A percentile compares a stretch with the other conserved stretches of the same genome.
Evolutionary conservation across 176 grass and related monocot species (phyloP).

Genomic region (Otatea glauca): DNA sequence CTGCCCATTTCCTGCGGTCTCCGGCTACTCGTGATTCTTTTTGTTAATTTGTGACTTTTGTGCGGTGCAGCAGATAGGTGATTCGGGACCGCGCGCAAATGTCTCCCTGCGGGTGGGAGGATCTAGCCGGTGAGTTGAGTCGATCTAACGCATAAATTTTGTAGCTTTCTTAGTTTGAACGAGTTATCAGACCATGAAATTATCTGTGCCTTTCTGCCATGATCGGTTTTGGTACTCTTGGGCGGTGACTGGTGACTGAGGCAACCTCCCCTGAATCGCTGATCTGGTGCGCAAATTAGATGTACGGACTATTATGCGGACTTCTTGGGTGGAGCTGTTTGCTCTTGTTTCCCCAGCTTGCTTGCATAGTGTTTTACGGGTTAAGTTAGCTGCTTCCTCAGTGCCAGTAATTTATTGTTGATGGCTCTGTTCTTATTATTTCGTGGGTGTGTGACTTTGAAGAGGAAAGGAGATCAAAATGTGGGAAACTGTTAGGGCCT

Average conservation of each 20-base stretch:
- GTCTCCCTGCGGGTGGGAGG: constrained; percentile 38
- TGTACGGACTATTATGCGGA: background rate
- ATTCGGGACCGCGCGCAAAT: constrained; percentile 7
- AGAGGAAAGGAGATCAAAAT: background rate
- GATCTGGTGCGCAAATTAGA: constrained; percentile 13
- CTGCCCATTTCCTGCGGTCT: background rate
- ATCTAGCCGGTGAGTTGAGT: constrained; percentile 51
- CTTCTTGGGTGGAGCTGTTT: background rate
- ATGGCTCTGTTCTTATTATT: background rate
- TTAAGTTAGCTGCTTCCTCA: background rate
- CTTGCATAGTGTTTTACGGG: background rate
- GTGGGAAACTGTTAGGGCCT: too few relatives aligned
- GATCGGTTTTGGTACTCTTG: background rate
- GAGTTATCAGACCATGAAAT: background rate
- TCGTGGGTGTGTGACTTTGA: background rate
- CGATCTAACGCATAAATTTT: background rate
- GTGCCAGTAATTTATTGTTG: background rate
- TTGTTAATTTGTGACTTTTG: background rate
- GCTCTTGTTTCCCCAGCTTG: background rate
- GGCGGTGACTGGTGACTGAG: background rate
- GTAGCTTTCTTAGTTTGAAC: background rate
- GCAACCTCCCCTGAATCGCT: background rate
- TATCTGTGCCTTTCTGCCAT: background rate
- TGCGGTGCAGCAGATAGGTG: constrained; percentile 47
- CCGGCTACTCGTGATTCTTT: background rate